These are phyloP conservation scores for Tetratostichococcus sp. DNA, from an alignment of 139 green algal species.

Conservation along the genomic window DNA sequence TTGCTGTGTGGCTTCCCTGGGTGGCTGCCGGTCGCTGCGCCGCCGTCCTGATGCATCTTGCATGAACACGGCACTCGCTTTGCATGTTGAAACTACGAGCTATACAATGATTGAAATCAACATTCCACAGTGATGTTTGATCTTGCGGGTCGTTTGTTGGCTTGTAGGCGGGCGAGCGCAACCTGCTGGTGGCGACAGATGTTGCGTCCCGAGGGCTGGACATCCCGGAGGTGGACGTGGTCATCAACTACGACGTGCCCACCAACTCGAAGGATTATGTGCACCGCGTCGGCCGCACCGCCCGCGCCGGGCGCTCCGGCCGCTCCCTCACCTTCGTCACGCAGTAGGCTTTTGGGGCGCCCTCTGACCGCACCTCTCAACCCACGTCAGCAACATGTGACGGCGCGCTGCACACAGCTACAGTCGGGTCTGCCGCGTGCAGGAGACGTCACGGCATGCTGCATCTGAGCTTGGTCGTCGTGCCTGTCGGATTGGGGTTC, in stretches of 20 bases:
- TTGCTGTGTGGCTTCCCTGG: too few species aligned
- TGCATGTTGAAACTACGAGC: too few species aligned
- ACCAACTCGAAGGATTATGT: constrained; percentile 95
- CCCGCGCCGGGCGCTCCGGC: constrained; percentile 85
- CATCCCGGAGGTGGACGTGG: constrained; percentile 92
- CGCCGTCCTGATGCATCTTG: too few species aligned
- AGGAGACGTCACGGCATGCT: background rate
- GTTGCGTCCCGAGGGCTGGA: constrained; percentile 90
- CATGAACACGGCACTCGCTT: too few species aligned
- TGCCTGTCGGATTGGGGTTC: background rate
- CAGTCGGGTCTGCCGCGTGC: too few species aligned
- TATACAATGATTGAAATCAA: background rate
- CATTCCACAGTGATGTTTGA: too few species aligned
- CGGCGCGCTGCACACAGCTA: too few species aligned
- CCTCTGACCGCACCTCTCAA: too few species aligned
- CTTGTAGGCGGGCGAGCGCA: constrained; percentile 69
- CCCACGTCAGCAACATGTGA: too few species aligned
- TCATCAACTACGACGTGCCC: constrained; percentile 97
- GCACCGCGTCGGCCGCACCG: constrained; percentile 93
- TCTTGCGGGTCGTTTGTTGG: too few species aligned
- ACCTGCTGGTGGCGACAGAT: constrained; percentile 85
- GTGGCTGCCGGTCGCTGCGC: too few species aligned
- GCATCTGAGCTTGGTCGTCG: background rate
- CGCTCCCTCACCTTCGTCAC: constrained; percentile 92
- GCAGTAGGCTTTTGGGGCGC: constrained; percentile 59